Conservation (phyloP, 257 asterid species). For the Cynanchum wilfordii region DNA sequence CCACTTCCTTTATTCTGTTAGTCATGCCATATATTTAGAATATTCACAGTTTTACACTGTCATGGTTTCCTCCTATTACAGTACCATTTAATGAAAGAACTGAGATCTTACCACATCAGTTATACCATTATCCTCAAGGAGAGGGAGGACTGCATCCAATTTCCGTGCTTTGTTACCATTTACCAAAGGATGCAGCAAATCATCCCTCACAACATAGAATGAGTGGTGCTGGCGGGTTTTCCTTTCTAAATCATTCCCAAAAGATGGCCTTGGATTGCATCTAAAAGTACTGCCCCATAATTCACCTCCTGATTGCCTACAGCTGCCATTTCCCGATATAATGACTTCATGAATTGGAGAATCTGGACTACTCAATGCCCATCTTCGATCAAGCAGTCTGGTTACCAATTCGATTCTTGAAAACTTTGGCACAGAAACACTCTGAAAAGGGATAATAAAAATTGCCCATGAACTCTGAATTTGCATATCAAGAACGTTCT, state of each 20-base stretch:
- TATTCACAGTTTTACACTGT: no score
- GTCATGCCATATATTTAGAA: no score
- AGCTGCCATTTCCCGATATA: conserved; percentile 30
- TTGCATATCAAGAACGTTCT: neutral
- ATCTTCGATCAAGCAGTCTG: conserved; percentile 55
- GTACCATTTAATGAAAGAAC: neutral
- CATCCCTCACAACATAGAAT: conserved; percentile 85
- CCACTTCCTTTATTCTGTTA: no score
- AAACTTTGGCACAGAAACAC: conserved; percentile 24
- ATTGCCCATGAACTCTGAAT: neutral
- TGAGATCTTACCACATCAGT: conserved; percentile 72
- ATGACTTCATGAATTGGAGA: conserved; percentile 57
- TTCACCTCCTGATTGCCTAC: conserved; percentile 18
- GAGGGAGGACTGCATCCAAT: conserved; percentile 80
- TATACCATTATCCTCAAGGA: conserved; percentile 56
- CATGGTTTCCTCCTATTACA: neutral
- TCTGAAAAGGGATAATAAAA: conserved; percentile 27
- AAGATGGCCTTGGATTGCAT: conserved; percentile 36
- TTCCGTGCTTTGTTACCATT: conserved; percentile 95
- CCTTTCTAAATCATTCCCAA: conserved; percentile 34
- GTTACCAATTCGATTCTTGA: conserved; percentile 35
- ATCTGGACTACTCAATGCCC: conserved; percentile 69
- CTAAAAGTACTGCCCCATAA: conserved; percentile 27
- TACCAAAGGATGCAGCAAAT: conserved; percentile 79
- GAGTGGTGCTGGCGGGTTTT: conserved; percentile 30